phyloP scores from a whole-genome alignment of 352 stramenopile genomes.

The Phytophthora syringae region DNA sequence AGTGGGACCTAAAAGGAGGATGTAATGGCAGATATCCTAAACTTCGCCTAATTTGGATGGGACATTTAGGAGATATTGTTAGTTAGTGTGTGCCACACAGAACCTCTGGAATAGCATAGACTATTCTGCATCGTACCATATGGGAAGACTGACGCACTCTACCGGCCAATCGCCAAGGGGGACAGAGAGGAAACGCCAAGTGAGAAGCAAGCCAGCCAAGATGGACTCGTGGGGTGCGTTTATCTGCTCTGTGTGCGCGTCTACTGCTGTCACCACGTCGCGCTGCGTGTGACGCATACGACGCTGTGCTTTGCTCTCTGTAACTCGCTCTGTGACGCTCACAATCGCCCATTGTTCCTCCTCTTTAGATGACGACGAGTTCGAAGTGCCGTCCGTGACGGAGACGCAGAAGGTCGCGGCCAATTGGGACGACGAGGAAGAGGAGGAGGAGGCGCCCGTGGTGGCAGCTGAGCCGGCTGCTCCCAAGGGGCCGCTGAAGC shows the following conservation, averaged over 20 bases:
- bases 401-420: conserved; percentile 48
- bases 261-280: not conserved
- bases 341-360: not conserved
- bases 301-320: not conserved
- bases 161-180: conserved; percentile 22
- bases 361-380: conserved; percentile 79
- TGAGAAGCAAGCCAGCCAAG: conserved; percentile 18
- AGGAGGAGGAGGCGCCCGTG: conserved; percentile 68
- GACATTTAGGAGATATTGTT: too few relatives aligned
- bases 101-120: too few relatives aligned
- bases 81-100: too few relatives aligned
- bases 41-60: too few relatives aligned
- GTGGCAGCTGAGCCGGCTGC: conserved; percentile 25
- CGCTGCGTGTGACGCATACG: not conserved
- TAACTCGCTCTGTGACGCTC: conserved; percentile 14
- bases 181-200: conserved; percentile 14
- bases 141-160: conserved; percentile 19
- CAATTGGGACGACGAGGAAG: conserved; percentile 84
- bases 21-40: not conserved
- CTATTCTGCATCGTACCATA: not conserved
- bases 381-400: conserved; percentile 70
- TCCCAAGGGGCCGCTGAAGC: conserved; percentile 72
- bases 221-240: conserved; percentile 86
- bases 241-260: not conserved
- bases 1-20: too few relatives aligned